phyloP scores from a whole-genome alignment of 108 stramenopile genomes.

The Skeletonema grethae region DNA sequence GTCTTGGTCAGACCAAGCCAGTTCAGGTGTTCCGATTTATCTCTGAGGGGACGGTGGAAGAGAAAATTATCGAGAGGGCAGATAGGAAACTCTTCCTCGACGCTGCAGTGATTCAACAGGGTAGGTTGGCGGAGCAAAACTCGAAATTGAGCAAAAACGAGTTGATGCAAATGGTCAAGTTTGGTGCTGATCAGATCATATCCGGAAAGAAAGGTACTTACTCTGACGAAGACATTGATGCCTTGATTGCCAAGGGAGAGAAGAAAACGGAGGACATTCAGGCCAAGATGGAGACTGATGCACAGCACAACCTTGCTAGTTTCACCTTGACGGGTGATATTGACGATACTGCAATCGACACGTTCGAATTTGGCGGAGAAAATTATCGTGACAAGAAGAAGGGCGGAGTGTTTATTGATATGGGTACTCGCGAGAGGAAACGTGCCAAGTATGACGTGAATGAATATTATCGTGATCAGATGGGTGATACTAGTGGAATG shows the following conservation, averaged over 20 bases:
- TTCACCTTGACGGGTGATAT: slow-evolving; percentile 90
- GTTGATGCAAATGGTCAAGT: slow-evolving; percentile 97
- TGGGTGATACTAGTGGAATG: slow-evolving; percentile 68
- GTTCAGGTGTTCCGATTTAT: slow-evolving; percentile 97
- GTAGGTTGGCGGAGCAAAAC: slow-evolving; percentile 91
- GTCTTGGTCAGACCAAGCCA: slow-evolving; percentile 95
- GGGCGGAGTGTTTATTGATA: slow-evolving; percentile 86
- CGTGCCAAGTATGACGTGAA: slow-evolving; percentile 94
- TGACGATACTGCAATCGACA: slow-evolving; percentile 68
- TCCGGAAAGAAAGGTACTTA: slow-evolving; percentile 82
- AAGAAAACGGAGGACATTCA: slow-evolving; percentile 86
- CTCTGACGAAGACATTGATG: slow-evolving; percentile 97
- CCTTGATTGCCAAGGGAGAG: slow-evolving; percentile 93
- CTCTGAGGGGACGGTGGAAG: slow-evolving; percentile 97
- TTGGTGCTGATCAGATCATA: slow-evolving; percentile 98
- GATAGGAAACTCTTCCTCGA: slow-evolving; percentile 99
- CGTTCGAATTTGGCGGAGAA: slow-evolving; percentile 91
- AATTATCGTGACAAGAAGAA: slow-evolving; percentile 87
- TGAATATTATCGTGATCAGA: slow-evolving; percentile 86
- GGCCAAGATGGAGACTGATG: slow-evolving; percentile 92
- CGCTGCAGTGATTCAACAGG: slow-evolving; percentile 99
- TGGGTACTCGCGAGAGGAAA: slow-evolving; percentile 97
- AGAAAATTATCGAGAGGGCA: slow-evolving; percentile 99
- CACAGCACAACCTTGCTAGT: slow-evolving; percentile 94
- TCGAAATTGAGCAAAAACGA: slow-evolving; percentile 89